Evolutionary conservation across 345 rosid species (phyloP), one percentile per base, ranked within the genome.

Genomic region (Heritiera littoralis): DNA sequence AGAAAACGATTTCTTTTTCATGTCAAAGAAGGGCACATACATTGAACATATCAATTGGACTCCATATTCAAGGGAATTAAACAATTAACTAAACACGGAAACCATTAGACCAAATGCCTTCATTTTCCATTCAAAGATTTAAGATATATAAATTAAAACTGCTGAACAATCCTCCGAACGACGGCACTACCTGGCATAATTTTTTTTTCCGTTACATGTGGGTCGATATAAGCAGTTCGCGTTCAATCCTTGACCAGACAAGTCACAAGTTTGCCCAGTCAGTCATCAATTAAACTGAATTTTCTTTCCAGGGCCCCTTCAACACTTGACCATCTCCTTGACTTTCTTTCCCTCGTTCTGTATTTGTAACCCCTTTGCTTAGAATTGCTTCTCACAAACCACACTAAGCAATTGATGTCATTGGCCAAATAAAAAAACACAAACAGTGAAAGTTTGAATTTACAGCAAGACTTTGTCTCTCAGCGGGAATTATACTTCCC

Each of bases 401-500:
- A 1, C 23, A 3, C 61, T 66, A 74, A 74, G 82, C 66, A 66
- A 74, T 40, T 48, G 4, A 56, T 40, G 32, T 54, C 48, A 66
- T 54, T 80, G 9, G 78, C 48, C 40, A 41, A 41, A 43, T 3
- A 54, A 30, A 40, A 6, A 23, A 2, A 54, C 9, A 9, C 2
- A 46, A 46, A 2, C 9, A 30, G 30, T 10, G 8, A 28, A 7
- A 15, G 17, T n/a, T 9, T 15, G 15, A 54, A 54, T 14, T 32
- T 35, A 74, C 9, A 13, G 30, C 65, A 49, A 35, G 40, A 73
- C 14, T 5, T 20, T 20, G 48, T 77, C 51, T 64, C 61, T 72
- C 61, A 35, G 15, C 38, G 60, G 55, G 80, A 38, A 52, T 63
- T 65, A 28, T 35, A 41, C 61, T 71, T 68, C 74, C 61, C 59